Evolutionary conservation across 1,284 basidiomycete genomes (phyloP).

Genomic region (Trichosporon faecale): DNA sequence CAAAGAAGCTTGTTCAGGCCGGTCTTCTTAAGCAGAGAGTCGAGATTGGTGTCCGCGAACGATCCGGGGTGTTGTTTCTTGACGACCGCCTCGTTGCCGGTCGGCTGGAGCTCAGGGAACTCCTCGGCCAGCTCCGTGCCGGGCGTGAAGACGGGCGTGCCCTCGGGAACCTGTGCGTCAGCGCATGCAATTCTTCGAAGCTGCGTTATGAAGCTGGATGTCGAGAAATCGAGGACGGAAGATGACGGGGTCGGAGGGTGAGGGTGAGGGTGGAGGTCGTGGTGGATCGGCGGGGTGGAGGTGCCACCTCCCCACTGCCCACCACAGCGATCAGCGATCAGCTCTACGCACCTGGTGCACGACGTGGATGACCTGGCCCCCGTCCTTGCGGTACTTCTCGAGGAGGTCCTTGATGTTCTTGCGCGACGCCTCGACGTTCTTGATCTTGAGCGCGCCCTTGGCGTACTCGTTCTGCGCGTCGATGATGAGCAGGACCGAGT

Average conservation of each 20-base stretch:
- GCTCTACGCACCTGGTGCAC: constrained; percentile 24
- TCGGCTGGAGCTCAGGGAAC: constrained; percentile 29
- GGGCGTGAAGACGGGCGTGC: constrained; percentile 34
- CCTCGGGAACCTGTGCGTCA: constrained; percentile 22
- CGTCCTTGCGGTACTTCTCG: constrained; percentile 26
- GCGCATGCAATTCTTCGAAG: background rate
- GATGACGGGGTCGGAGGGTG: background rate
- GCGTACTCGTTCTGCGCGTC: constrained; percentile 39
- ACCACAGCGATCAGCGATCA: background rate
- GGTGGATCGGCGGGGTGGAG: background rate
- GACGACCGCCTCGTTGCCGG: constrained; percentile 24
- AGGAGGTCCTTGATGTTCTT: constrained; percentile 23
- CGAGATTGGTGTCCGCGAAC: constrained; percentile 32
- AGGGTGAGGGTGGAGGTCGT: background rate
- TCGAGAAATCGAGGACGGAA: background rate
- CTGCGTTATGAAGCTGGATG: background rate
- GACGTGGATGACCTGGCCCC: constrained; percentile 29
- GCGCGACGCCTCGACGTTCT: constrained; percentile 26
- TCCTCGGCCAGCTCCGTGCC: constrained; percentile 30
- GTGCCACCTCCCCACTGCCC: background rate
- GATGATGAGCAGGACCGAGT: constrained; percentile 34
- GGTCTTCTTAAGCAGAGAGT: constrained; percentile 23
- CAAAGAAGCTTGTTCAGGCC: constrained; percentile 29
- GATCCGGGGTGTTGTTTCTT: constrained; percentile 29
- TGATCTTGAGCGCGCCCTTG: constrained; percentile 25